phyloP scores from a whole-genome alignment of 1,139 yeast species.

The Fermentozyma sake region DNA sequence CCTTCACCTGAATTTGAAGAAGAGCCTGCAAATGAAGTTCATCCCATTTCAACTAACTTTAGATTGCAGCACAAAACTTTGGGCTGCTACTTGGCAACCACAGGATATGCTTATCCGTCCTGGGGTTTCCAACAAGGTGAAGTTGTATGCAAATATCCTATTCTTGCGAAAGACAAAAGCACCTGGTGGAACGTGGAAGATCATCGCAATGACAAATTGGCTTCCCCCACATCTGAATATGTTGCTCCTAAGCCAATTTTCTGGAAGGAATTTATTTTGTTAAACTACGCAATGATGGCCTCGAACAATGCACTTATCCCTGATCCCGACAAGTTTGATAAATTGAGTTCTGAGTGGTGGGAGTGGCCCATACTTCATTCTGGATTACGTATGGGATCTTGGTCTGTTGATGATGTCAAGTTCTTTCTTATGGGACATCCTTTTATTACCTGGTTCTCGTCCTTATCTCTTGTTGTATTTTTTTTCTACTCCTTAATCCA shows the following conservation, averaged over 20 bases:
- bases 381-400: constrained; percentile 69
- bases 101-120: constrained; percentile 66
- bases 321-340: constrained; percentile 63
- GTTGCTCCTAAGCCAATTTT: constrained; percentile 65
- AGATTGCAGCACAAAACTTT: constrained; percentile 56
- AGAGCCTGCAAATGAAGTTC: constrained; percentile 38
- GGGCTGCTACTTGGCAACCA: constrained; percentile 73
- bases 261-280: constrained; percentile 64
- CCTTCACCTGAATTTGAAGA: constrained; percentile 45
- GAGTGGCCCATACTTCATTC: constrained; percentile 67
- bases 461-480: constrained; percentile 20
- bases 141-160: constrained; percentile 59
- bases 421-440: constrained; percentile 68
- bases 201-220: constrained; percentile 47
- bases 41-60: constrained; percentile 69
- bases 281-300: constrained; percentile 76
- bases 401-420: constrained; percentile 47
- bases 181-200: constrained; percentile 83
- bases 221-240: constrained; percentile 35
- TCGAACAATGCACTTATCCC: constrained; percentile 74
- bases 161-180: constrained; percentile 51
- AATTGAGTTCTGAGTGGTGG: constrained; percentile 70
- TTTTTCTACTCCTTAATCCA: constrained; percentile 15
- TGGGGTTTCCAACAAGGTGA: constrained; percentile 87
- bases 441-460: constrained; percentile 59